Evolutionary conservation across 768 basidiomycete genomes (phyloP).

Genomic region (Agaricus blazei): DNA sequence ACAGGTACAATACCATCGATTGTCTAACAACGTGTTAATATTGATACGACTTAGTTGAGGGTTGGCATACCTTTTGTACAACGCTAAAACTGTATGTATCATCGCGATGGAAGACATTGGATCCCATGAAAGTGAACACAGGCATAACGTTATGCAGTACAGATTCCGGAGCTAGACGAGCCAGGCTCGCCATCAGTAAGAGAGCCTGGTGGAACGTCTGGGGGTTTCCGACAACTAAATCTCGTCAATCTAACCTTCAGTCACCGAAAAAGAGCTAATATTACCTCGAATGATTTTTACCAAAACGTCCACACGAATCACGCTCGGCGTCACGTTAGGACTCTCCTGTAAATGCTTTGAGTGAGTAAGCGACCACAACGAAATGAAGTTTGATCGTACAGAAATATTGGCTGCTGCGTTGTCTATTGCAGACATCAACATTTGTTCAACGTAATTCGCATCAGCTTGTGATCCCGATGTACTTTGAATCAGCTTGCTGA

Average conservation of each 20-base stretch:
- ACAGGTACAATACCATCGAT: conserved; percentile 92
- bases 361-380: neutral
- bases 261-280: conserved; percentile 9
- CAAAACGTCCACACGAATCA: conserved; percentile 76
- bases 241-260: neutral
- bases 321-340: conserved; percentile 46
- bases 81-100: conserved; percentile 94
- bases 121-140: conserved; percentile 98
- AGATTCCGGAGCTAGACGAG: conserved; percentile 81
- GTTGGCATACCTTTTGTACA: conserved; percentile 71
- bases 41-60: neutral
- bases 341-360: conserved; percentile 35
- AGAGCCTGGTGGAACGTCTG: conserved; percentile 94
- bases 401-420: conserved; percentile 50
- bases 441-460: conserved; percentile 74
- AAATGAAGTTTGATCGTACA: conserved; percentile 29
- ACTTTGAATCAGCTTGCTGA: conserved; percentile 60
- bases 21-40: conserved; percentile 47
- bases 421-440: conserved; percentile 79
- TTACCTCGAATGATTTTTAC: conserved; percentile 82
- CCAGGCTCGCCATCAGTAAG: conserved; percentile 79
- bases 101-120: conserved; percentile 95
- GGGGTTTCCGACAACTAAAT: conserved; percentile 78
- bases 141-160: conserved; percentile 96
- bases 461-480: conserved; percentile 54